These are phyloP conservation scores for Nosema granulosis DNA, from an alignment of 371 early-diverging fungal species.

Conservation along the genomic window DNA sequence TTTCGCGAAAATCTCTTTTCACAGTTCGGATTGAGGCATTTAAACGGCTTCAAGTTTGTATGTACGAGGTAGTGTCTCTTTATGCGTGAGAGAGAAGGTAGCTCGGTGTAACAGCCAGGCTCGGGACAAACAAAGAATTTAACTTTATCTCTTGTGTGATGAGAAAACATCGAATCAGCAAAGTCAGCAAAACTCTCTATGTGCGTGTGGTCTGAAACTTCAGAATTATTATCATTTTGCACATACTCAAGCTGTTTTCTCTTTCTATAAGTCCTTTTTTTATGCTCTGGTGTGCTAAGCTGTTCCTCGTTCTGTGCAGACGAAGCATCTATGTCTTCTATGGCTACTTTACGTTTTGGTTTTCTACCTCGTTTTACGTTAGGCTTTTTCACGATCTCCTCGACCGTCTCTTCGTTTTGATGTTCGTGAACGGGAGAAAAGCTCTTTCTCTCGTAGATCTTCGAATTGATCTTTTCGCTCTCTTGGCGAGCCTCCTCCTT, in stretches of 20 bases:
- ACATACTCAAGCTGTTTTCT: conserved; percentile 28
- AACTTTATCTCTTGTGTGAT: conserved; percentile 23
- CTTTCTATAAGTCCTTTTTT: too few species aligned
- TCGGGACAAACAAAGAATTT: conserved; percentile 61
- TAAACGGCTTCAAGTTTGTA: conserved; percentile 66
- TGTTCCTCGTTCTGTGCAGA: too few species aligned
- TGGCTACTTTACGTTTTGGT: too few species aligned
- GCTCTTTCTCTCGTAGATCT: too few species aligned
- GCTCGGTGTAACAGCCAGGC: conserved; percentile 58
- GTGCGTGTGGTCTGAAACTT: neutral
- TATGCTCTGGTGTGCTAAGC: too few species aligned
- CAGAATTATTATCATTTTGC: neutral
- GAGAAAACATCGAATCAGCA: conserved; percentile 56
- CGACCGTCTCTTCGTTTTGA: too few species aligned
- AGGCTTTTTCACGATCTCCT: too few species aligned
- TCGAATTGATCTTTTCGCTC: too few species aligned
- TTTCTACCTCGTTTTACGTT: too few species aligned
- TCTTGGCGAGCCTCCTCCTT: too few species aligned
- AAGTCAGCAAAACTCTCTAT: conserved; percentile 56
- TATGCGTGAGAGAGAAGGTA: conserved; percentile 65
- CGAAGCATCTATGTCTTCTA: too few species aligned
- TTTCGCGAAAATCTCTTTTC: conserved; percentile 66
- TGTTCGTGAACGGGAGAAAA: too few species aligned
- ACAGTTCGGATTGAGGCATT: conserved; percentile 66
- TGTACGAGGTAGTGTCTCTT: conserved; percentile 68